Evolutionary conservation across 495 filamentous ascomycete species (phyloP), one percentile per base, ranked within the genome.

Genomic region (Lasiosphaeris hirsuta): DNA sequence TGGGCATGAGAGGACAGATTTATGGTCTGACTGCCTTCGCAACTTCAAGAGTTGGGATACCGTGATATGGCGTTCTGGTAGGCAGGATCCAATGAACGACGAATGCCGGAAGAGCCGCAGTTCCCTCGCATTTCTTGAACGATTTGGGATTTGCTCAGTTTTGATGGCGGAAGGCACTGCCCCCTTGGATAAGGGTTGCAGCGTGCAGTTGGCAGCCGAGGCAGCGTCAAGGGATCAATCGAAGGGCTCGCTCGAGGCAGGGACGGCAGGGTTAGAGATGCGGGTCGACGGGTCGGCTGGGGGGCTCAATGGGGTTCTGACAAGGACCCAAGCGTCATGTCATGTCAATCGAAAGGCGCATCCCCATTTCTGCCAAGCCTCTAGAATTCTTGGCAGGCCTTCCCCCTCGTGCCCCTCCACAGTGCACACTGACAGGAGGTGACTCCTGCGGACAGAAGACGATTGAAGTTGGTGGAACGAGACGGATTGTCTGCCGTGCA

Each of bases 311-410:
- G 23, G 5, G 35, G 23, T 39, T 39, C 38, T 48, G 53, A 39
- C 45, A 46, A 17, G 46, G 55, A 13, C 33, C 45, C 39, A 11
- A 34, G 42, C 44, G 13, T 44, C 46, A 30, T 45, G 35, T 49
- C 65, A 70, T 70, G 68, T 70, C 68, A 70, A 70, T 59, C 41
- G 65, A 69, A 70, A 69, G 68, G 68, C 68, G 68, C 63, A 38
- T 38, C 36, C 61, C 52, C 61, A 60, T 35, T 40, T 63, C 57
- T 48, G 51, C 46, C 39, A 37, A 40, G n/a, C 37, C 43, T 39
- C 30, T 30, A 34, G 57, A 59, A 46, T 51, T 47, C 40, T 59
- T 30, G 23, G 53, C 45, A 53, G 42, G 39, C 64, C 42, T 43
- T 19, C 35, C 18, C 35, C 54, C 52, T 41, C 42, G 39, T 19